Evolutionary conservation across 306 rosid species (phyloP).

Genomic region (Quercus bicolor): DNA sequence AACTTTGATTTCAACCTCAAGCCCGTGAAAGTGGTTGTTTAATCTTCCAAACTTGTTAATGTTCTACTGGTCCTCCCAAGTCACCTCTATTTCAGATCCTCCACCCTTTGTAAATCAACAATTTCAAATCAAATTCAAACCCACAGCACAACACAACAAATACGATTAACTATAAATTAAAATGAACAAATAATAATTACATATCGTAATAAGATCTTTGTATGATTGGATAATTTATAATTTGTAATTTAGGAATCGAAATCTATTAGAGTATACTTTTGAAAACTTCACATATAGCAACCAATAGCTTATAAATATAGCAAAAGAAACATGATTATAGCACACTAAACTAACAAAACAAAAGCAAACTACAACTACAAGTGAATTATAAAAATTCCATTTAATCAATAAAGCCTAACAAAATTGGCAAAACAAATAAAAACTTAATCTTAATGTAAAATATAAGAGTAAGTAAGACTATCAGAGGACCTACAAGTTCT

Average conservation of each 20-base stretch:
- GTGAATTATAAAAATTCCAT: constrained; percentile 16
- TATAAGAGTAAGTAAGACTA: not conserved
- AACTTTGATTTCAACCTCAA: constrained; percentile 63
- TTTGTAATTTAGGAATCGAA: not conserved
- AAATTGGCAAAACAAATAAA: not conserved
- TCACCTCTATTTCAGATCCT: constrained; percentile 79
- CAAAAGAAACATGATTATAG: constrained; percentile 6
- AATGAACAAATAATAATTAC: too few species aligned
- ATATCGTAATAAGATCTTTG: too few species aligned
- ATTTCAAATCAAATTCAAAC: not conserved
- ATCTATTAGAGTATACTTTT: not conserved
- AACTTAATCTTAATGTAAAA: constrained; percentile 1
- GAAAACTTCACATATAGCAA: not conserved
- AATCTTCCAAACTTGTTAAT: constrained; percentile 88
- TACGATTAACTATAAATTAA: too few species aligned
- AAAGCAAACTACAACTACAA: constrained; percentile 7
- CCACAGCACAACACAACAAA: not conserved
- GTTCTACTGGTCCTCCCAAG: constrained; percentile 83
- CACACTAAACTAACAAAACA: constrained; percentile 11
- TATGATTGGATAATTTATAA: too few species aligned
- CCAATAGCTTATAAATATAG: not conserved
- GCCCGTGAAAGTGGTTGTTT: constrained; percentile 87
- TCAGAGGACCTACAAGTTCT: constrained; percentile 15
- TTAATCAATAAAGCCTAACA: constrained; percentile 10
- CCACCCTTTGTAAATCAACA: constrained; percentile 44